Conservation (phyloP, 352 stramenopile species). For the Elongisporangium senticosum region DNA sequence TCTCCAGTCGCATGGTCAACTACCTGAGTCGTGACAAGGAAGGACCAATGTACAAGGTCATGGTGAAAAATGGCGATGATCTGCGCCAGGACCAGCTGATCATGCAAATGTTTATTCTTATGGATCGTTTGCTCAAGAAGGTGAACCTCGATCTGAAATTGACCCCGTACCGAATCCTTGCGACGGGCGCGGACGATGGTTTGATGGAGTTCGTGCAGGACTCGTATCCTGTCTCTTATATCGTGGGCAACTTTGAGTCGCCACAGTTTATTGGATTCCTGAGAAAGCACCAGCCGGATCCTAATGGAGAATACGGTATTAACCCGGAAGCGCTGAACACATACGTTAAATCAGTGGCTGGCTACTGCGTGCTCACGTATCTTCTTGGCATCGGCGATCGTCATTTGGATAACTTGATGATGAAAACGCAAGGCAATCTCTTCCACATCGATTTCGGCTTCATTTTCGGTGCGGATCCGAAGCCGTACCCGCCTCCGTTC, state of each 20-base stretch:
- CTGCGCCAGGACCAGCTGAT: slow-evolving; percentile 99
- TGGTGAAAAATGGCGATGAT: slow-evolving; percentile 99
- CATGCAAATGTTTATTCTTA: slow-evolving; percentile 99
- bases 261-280: slow-evolving; percentile 91
- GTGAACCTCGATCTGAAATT: slow-evolving; percentile 98
- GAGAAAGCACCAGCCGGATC: slow-evolving; percentile 80
- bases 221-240: slow-evolving; percentile 94
- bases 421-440: slow-evolving; percentile 93
- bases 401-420: slow-evolving; percentile 99
- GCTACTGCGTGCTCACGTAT: slow-evolving; percentile 99
- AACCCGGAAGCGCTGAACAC: slow-evolving; percentile 90
- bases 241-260: slow-evolving; percentile 92
- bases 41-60: slow-evolving; percentile 93
- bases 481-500: slow-evolving; percentile 98
- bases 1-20: slow-evolving; percentile 70
- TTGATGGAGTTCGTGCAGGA: slow-evolving; percentile 97
- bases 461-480: slow-evolving; percentile 98
- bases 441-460: slow-evolving; percentile 99
- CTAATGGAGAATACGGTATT: slow-evolving; percentile 83
- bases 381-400: slow-evolving; percentile 98
- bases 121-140: slow-evolving; percentile 98
- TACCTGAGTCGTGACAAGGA: slow-evolving; percentile 78
- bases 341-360: slow-evolving; percentile 97
- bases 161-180: slow-evolving; percentile 93
- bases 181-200: slow-evolving; percentile 86